Base-by-base conservation (phyloP, 2,329 filamentous ascomycete species). In the Stachybotrys echinatus region DNA sequence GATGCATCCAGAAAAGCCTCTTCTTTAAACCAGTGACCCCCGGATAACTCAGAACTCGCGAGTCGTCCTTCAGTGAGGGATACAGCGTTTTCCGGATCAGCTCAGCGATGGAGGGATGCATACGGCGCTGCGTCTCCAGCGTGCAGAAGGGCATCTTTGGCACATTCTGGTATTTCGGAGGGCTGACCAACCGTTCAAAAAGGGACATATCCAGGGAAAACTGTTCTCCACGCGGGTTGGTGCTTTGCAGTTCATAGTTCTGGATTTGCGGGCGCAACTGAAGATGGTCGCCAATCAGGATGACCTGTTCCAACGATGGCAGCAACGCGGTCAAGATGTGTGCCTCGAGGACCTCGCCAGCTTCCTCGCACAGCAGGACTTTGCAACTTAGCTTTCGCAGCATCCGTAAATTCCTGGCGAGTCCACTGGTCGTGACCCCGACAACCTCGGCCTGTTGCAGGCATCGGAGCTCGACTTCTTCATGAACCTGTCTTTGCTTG, bases 301-400 rank as follows among this genome's bases (percentile, higher is more conserved):
- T 80, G 6, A 73, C 66, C 51, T 88, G 84, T 59, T 87, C 74
- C 0, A 85, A 61, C 0, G 74, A 74, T 0, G 83, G 82, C 0
- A 85, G 66, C 4, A 88, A 61, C 0, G 83, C 74, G 0, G 80
- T 80, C 1, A 88, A 60, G 3, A 80, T 67, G 51, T 88, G 83
- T 0, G 80, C 72, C 60, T 89, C 85, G 27, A 88, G 68, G 0
- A 88, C 80, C 53, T 89, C 84, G 0, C 78, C 85, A 2, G 85
- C 85, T 58, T 89, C 85, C 60, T 89, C 85, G 31, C 80, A 85
- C 1, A 88, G 61, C 17, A 88, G 61, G 0, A 86, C 75, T 52
- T 85, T 84, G 27, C 69, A 67, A 6, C 65, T 59, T 2, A 85
- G 52, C 7, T 71, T 70, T 7, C 73, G 69, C 0, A 87, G 65